Evolutionary conservation across 1,139 yeast genomes (phyloP).

Genomic region (Magnusiomyces suaveolens): DNA sequence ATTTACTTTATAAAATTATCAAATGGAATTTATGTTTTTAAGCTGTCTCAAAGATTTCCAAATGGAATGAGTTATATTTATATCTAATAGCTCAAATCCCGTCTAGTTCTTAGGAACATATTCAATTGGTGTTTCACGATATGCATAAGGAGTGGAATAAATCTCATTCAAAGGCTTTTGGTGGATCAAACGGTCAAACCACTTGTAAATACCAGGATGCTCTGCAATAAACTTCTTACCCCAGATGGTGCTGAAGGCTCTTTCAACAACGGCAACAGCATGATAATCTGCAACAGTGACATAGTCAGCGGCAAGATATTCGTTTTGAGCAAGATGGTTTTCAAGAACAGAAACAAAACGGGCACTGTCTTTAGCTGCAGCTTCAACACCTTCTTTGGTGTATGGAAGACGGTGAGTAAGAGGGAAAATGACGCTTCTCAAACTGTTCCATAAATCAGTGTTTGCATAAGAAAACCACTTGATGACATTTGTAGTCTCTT

Average conservation of each 20-base stretch:
- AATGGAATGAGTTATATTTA: no score
- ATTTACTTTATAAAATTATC: no score
- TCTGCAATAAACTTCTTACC: constrained; percentile 69
- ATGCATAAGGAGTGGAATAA: no score
- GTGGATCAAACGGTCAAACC: constrained; percentile 67
- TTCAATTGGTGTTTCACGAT: no score
- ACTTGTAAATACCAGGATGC: constrained; percentile 71
- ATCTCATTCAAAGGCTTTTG: constrained; percentile 46
- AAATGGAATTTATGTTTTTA: no score
- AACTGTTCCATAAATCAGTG: constrained; percentile 49
- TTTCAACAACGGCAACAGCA: constrained; percentile 47
- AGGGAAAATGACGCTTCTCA: constrained; percentile 37
- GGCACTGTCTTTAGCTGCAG: constrained; percentile 38
- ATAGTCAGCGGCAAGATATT: constrained; percentile 77
- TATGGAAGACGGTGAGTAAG: constrained; percentile 47
- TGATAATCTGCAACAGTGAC: constrained; percentile 75
- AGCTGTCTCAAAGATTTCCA: no score
- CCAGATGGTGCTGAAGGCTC: constrained; percentile 59
- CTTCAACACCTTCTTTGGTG: constrained; percentile 74
- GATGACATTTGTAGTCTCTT: constrained; percentile 61
- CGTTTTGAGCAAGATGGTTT: constrained; percentile 48
- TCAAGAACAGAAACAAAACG: constrained; percentile 27
- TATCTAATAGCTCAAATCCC: no score
- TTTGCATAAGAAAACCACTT: constrained; percentile 76
- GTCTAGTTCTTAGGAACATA: no score